Evolutionary conservation across 2,329 filamentous ascomycete species (phyloP).

Genomic region (Annulohypoxylon truncatum): DNA sequence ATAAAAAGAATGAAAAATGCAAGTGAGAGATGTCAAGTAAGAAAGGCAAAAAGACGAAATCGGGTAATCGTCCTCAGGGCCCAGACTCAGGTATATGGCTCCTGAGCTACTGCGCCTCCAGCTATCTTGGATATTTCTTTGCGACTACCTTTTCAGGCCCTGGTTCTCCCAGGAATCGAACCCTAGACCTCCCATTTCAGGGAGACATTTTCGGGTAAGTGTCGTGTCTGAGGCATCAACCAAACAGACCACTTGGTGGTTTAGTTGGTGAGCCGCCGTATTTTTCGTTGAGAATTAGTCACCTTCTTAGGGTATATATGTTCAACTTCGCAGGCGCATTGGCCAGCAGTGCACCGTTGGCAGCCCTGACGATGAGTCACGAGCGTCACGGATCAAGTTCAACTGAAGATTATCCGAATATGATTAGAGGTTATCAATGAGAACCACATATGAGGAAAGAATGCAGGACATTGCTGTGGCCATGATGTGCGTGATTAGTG

Average conservation of each 20-base stretch:
- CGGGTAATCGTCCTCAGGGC: background rate
- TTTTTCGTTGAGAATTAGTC: background rate
- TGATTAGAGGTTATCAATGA: background rate
- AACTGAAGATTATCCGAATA: too few relatives aligned
- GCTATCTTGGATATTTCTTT: background rate
- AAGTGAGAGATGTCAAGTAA: too few relatives aligned
- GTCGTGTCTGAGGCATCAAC: background rate
- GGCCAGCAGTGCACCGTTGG: too few relatives aligned
- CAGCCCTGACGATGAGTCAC: too few relatives aligned
- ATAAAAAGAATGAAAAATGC: too few relatives aligned
- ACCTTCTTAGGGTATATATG: background rate
- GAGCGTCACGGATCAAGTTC: too few relatives aligned
- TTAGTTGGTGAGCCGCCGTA: background rate
- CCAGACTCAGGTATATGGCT: background rate
- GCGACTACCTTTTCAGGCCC: background rate
- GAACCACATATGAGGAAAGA: conserved; percentile 10
- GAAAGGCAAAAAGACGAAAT: background rate
- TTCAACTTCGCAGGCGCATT: background rate
- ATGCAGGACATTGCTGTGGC: conserved; percentile 17
- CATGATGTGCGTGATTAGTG: conserved; percentile 22
- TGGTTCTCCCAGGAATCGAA: background rate
- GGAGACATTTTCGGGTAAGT: background rate
- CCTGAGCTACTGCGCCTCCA: background rate
- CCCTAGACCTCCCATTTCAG: background rate
- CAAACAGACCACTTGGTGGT: background rate